A percentile compares a stretch with the other conserved stretches of the same genome.
Conservation (phyloP, 2,329 filamentous ascomycete species). For the Trichoderma semiorbis region DNA sequence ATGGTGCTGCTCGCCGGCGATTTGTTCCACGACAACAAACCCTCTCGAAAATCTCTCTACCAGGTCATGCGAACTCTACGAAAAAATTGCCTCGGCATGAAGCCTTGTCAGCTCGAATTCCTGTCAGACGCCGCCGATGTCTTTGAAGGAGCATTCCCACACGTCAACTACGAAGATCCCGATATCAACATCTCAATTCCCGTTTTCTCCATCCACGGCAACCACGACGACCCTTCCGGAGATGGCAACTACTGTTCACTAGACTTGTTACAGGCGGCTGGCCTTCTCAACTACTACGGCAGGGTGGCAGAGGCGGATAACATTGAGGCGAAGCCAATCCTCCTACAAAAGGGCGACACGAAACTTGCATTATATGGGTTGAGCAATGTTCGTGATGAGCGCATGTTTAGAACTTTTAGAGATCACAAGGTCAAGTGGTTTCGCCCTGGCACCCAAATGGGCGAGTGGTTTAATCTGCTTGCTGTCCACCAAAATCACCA, state of each 20-base stretch:
- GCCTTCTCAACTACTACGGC: constrained; percentile 93
- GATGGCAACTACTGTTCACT: constrained; percentile 89
- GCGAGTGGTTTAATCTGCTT: constrained; percentile 95
- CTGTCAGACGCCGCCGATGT: constrained; percentile 89
- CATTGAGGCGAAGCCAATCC: constrained; percentile 84
- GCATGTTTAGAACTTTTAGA: constrained; percentile 87
- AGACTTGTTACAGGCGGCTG: constrained; percentile 85
- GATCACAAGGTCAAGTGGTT: constrained; percentile 95
- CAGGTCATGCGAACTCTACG: constrained; percentile 94
- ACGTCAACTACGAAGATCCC: constrained; percentile 96
- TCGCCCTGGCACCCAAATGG: constrained; percentile 70
- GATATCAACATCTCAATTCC: constrained; percentile 97
- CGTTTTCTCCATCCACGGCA: constrained; percentile 97
- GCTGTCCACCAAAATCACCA: constrained; percentile 96
- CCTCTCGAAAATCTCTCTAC: constrained; percentile 91
- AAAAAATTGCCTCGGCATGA: constrained; percentile 91
- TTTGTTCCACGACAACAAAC: constrained; percentile 97
- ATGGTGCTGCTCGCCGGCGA: constrained; percentile 96
- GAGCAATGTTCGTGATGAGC: constrained; percentile 94
- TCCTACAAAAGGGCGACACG: constrained; percentile 89
- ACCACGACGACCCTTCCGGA: constrained; percentile 97
- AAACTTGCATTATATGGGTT: constrained; percentile 92
- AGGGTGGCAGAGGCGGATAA: constrained; percentile 90
- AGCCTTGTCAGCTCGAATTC: constrained; percentile 92
- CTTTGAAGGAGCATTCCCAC: constrained; percentile 83